These are phyloP conservation scores for Skeletonema costatum DNA, from an alignment of 108 stramenopile genomes.

Conservation along the genomic window DNA sequence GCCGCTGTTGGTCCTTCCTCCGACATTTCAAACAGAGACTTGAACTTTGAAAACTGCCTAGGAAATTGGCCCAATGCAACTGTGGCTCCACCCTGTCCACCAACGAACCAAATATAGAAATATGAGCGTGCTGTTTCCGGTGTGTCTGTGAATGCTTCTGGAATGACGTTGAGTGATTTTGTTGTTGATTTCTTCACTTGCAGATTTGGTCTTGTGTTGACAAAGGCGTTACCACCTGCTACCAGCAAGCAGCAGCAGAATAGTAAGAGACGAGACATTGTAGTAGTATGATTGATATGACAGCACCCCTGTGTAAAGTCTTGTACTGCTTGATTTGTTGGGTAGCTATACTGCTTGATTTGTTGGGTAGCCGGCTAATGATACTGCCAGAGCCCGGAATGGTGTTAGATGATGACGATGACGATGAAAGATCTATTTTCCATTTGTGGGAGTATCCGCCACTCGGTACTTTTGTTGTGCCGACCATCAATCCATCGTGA, in stretches of 20 bases:
- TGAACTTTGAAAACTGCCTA: conserved; percentile 50
- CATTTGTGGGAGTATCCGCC: not conserved
- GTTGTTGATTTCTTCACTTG: not conserved
- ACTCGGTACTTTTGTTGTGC: not conserved
- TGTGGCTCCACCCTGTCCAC: conserved; percentile 67
- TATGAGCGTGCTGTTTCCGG: conserved; percentile 29
- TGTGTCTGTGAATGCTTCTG: conserved; percentile 23
- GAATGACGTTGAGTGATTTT: conserved; percentile 20
- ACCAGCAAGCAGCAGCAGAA: not conserved
- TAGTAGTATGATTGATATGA: not conserved
- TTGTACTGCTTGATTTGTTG: too few relatives aligned
- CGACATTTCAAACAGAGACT: conserved; percentile 45
- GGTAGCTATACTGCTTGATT: too few relatives aligned
- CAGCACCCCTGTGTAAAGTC: too few relatives aligned
- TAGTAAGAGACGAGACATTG: not conserved
- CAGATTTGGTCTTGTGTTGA: not conserved
- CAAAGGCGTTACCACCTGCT: not conserved
- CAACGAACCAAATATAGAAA: conserved; percentile 68
- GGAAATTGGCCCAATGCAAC: conserved; percentile 67
- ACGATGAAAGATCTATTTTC: not conserved
- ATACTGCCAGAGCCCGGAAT: too few relatives aligned
- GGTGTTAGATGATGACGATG: not conserved
- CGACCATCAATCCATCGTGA: not conserved
- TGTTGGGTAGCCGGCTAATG: too few relatives aligned
- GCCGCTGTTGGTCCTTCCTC: conserved; percentile 51